Evolutionary conservation across 192 early-diverging fungal genomes (phyloP), one percentile per base, ranked within the genome.

Genomic region (Lobosporangium transversale): DNA sequence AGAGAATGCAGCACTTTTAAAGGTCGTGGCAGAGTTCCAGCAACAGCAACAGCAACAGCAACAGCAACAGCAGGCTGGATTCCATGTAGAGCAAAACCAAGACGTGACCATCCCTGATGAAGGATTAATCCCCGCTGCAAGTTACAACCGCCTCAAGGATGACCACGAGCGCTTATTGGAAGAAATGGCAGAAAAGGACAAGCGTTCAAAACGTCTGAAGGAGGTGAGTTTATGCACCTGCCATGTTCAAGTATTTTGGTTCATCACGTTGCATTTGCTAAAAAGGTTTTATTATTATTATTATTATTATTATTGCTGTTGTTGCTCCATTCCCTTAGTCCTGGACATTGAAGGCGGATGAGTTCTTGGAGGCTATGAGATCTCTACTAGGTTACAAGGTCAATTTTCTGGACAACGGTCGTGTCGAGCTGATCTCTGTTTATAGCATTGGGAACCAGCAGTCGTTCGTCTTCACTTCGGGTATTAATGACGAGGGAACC

Each of bases 321-420:
- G n/a, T n/a, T n/a, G n/a, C 1, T 35, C 24, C 10, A 43, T 47
- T 44, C 15, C 40, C 24, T n/a, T 60, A 89, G 88, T 83, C 83
- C 21, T 94, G 87, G 86, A 80, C 70, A 47, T 64, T 67, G 3
- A 92, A 94, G 69, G 88, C 86, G 0, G 78, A 87, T 47, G 91
- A 94, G 82, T 92, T 89, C 68, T 81, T 86, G 44, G 90, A 92
- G 61, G 91, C 88, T 12, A 88, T 96, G 0, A 86, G 88, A 30
- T 79, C 82, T 2, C 68, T 96, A 0, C 84, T 96, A 21, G 93
- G 94, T 0, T 92, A 90, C 67, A 81, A 82, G 29, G 53, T 90
- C 21, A 86, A 91, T 51, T 91, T 91, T 79, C 65, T 88, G 53
- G 70, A 85, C 33, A 89, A 91, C 66, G 90, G 91, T 32, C 82